These are phyloP conservation scores for Podosphaera xanthii DNA, from an alignment of 2,329 filamentous ascomycete genomes.

Conservation along the genomic window DNA sequence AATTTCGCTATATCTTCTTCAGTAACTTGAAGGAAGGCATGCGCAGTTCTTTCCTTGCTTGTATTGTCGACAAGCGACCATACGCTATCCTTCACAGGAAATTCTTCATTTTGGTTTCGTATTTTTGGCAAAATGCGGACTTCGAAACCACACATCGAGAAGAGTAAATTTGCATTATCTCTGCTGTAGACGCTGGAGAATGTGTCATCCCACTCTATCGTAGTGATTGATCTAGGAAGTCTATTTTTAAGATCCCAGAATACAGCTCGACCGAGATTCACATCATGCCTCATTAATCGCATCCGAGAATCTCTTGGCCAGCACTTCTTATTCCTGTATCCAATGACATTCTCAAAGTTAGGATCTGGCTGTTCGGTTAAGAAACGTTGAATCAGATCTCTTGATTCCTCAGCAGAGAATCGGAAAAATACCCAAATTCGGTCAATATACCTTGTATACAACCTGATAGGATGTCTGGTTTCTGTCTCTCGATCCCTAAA, in stretches of 20 bases:
- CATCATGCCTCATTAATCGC: constrained; percentile 95
- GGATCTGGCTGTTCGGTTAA: constrained; percentile 94
- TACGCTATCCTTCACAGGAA: constrained; percentile 90
- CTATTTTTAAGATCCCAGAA: constrained; percentile 99
- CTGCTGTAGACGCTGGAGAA: constrained; percentile 95
- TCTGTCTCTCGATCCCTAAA: constrained; percentile 88
- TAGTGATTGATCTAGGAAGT: constrained; percentile 79
- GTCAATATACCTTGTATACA: constrained; percentile 97
- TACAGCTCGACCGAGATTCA: constrained; percentile 87
- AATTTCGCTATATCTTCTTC: constrained; percentile 97
- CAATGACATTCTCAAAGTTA: constrained; percentile 98
- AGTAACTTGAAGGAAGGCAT: constrained; percentile 92
- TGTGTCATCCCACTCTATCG: constrained; percentile 97
- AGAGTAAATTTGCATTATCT: constrained; percentile 90
- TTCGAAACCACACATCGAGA: constrained; percentile 96
- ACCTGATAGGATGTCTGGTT: constrained; percentile 75
- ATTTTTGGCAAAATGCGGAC: constrained; percentile 90
- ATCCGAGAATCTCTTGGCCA: constrained; percentile 96
- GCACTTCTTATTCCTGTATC: constrained; percentile 98
- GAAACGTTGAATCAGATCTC: constrained; percentile 92
- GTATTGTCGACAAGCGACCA: constrained; percentile 95
- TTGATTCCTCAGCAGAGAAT: constrained; percentile 80
- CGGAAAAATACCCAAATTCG: constrained; percentile 96
- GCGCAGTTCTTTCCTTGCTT: constrained; percentile 87
- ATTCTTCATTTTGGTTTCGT: constrained; percentile 86